These are phyloP conservation scores for Scutellaria baicalensis DNA, from an alignment of 257 asterid genomes.

Conservation along the genomic window DNA sequence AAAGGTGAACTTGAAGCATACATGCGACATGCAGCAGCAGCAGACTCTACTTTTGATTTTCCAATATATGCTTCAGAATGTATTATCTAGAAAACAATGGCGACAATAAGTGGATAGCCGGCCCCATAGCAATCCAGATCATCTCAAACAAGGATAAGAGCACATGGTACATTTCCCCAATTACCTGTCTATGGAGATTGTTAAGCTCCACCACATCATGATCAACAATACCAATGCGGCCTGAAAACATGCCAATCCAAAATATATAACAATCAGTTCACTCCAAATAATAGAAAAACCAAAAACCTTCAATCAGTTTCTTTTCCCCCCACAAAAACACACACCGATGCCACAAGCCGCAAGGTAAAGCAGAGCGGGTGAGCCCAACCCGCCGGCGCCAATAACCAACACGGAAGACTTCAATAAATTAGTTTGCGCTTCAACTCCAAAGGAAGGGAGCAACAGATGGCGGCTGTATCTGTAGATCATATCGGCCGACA, in stretches of 20 bases:
- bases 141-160: slow-evolving; percentile 1
- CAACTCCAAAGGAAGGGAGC: slow-evolving; percentile 84
- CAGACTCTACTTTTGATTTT: slow-evolving; percentile 92
- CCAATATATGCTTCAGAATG: slow-evolving; percentile 95
- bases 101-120: slow-evolving; percentile 1
- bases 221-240: slow-evolving; percentile 93
- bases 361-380: slow-evolving; percentile 88
- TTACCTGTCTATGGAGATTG: slow-evolving; percentile 96
- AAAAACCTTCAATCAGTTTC: background rate
- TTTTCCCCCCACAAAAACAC: background rate
- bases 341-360: slow-evolving; percentile 71
- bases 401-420: slow-evolving; percentile 79
- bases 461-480: slow-evolving; percentile 92
- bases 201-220: slow-evolving; percentile 94
- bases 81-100: slow-evolving; percentile 49
- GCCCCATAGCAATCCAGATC: background rate
- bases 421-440: slow-evolving; percentile 72
- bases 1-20: slow-evolving; percentile 27
- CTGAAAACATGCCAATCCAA: slow-evolving; percentile 29
- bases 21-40: slow-evolving; percentile 97
- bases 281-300: background rate
- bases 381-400: slow-evolving; percentile 98
- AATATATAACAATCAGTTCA: slow-evolving; percentile 2
- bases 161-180: background rate
- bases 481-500: slow-evolving; percentile 69